Percentiles rank a stretch among this genome's conserved stretches.
These are phyloP conservation scores for Zalaria obscura DNA, from an alignment of 2,329 filamentous ascomycete species.

Conservation along the genomic window DNA sequence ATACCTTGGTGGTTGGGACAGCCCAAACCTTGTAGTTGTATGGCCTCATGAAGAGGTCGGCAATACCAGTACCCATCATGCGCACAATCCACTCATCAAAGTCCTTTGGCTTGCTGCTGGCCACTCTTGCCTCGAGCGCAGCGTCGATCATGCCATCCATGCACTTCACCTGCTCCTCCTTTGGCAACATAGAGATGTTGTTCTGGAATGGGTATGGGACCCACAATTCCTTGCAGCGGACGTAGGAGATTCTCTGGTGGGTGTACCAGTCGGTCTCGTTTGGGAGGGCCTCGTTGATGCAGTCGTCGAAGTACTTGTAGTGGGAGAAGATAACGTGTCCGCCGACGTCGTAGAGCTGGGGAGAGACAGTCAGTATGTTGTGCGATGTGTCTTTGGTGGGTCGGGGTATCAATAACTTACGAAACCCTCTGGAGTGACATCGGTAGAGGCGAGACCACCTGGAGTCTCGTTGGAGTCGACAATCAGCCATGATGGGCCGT, in stretches of 20 bases:
- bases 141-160: constrained; percentile 95
- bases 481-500: constrained; percentile 90
- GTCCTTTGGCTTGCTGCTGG: constrained; percentile 84
- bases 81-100: constrained; percentile 98
- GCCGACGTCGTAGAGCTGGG: constrained; percentile 91
- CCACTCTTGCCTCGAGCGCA: constrained; percentile 70
- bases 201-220: constrained; percentile 99
- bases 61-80: constrained; percentile 78
- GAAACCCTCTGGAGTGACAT: constrained; percentile 90
- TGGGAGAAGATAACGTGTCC: constrained; percentile 98
- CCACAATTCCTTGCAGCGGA: constrained; percentile 92
- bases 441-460: constrained; percentile 90
- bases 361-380: constrained; percentile 2
- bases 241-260: constrained; percentile 97
- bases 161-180: constrained; percentile 90
- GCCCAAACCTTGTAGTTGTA: constrained; percentile 99
- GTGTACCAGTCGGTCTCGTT: constrained; percentile 92
- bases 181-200: constrained; percentile 96
- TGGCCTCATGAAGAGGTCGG: constrained; percentile 94
- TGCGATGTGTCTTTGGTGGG: constrained; percentile 1
- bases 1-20: constrained; percentile 88
- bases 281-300: constrained; percentile 90
- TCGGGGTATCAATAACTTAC: constrained; percentile 44
- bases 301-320: constrained; percentile 99
- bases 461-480: constrained; percentile 84